Evolutionary conservation across 2,329 filamentous ascomycete genomes (phyloP), one percentile per base, ranked within the genome.

Genomic region (Colletotrichum melonis): DNA sequence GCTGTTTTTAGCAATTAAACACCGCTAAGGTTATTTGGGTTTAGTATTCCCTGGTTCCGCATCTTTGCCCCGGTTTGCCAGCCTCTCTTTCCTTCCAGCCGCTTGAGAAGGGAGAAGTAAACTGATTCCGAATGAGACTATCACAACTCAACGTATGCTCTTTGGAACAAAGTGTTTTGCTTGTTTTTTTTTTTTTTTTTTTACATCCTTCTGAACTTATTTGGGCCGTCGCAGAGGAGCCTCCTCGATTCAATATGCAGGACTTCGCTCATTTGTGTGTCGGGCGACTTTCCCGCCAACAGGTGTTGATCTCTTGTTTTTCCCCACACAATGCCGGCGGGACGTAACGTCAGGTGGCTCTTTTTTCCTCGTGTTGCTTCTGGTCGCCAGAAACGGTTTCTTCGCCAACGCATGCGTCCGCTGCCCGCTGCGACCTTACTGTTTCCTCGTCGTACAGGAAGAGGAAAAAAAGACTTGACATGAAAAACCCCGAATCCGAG

Each of bases 1-100:
- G 16, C 70, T 73, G 67, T 65, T 73, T 70, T 73, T 70, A 70
- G 70, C 60, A 70, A 12, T 19, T 14, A 22, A 22, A 69, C 35
- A 28, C 46, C 46, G 26, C 56, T 62, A 67, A 56, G 56, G 9
- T 38, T 26, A n/a, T 67, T 62, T 2, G 28, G 63, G 49, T 14
- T 67, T 56, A 55, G 38, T 9, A n/a, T 46, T n/a, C 9, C 42
- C 49, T 69, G 52, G 60, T 69, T 42, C 38, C 49, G 35, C 52
- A 24, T 35, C 32, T 63, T 24, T 67, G 22, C 38, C 46, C 38
- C 69, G 58, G 52, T 57, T 69, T 63, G 64, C 58, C 64, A 68
- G 64, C 58, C 57, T 60, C 58, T 46, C 4, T n/a, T 49, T 68
- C 64, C 68, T 42, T 26, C 63, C 67, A 19, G 49, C 52, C 38